Evolutionary conservation across 2,329 filamentous ascomycete species (phyloP).

Genomic region (Thermoascus crustaceus): DNA sequence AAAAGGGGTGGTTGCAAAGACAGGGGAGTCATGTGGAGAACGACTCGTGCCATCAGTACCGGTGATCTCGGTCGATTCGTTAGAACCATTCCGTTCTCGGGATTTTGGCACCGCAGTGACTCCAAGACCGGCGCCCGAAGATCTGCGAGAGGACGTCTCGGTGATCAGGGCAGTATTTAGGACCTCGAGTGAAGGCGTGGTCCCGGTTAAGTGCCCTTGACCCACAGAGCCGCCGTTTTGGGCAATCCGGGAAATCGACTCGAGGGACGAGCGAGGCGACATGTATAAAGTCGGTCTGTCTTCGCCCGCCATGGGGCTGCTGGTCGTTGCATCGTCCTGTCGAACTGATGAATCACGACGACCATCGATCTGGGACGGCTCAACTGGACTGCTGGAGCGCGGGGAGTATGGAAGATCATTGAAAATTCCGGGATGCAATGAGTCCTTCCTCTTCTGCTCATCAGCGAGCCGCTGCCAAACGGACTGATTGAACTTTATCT

Average conservation of each 20-base stretch:
- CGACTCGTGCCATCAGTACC: neutral
- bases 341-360: slow-evolving; percentile 11
- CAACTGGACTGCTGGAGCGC: slow-evolving; percentile 25
- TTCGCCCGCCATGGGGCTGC: too few species aligned
- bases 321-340: slow-evolving; percentile 3
- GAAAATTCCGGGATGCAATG: slow-evolving; percentile 10
- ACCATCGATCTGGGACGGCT: slow-evolving; percentile 5
- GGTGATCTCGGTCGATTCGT: neutral
- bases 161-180: too few species aligned
- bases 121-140: too few species aligned
- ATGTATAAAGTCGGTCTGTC: too few species aligned
- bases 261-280: too few species aligned
- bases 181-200: too few species aligned
- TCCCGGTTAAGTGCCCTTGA: too few species aligned
- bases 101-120: too few species aligned
- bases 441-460: slow-evolving; percentile 20
- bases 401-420: slow-evolving; percentile 22
- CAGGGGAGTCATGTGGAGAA: neutral
- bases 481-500: slow-evolving; percentile 67
- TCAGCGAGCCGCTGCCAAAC: slow-evolving; percentile 50
- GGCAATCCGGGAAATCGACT: too few species aligned
- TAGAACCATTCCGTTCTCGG: too few species aligned
- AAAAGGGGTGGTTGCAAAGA: neutral
- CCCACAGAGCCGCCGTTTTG: too few species aligned
- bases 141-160: too few species aligned